phyloP scores from a whole-genome alignment of 2,329 filamentous ascomycete genomes.

The Pseudocercospora fuligena region DNA sequence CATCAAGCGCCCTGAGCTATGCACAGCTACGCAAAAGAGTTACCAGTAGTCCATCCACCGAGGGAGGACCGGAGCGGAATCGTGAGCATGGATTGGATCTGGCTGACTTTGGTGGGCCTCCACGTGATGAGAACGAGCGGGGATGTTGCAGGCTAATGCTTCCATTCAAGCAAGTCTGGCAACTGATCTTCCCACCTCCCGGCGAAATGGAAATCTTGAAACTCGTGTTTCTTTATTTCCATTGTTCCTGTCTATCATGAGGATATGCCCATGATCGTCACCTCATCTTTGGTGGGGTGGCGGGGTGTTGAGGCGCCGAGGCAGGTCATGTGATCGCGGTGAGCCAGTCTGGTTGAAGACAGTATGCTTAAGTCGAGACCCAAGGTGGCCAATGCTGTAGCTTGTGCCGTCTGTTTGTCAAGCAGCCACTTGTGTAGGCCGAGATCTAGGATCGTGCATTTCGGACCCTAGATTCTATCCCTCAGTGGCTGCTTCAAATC shows the following conservation, averaged over 20 bases:
- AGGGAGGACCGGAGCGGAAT: slow-evolving; percentile 4
- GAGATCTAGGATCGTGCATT: too few species aligned
- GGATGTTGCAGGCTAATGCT: slow-evolving; percentile 8
- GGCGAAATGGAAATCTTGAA: slow-evolving; percentile 4
- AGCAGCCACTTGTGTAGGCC: too few species aligned
- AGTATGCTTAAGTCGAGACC: too few species aligned
- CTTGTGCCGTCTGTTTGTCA: too few species aligned
- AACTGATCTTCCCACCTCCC: slow-evolving; percentile 1
- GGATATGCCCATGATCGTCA: not conserved
- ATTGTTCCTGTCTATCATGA: slow-evolving; percentile 3
- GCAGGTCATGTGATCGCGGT: not conserved
- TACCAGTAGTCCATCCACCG: not conserved
- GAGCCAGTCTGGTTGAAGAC: not conserved
- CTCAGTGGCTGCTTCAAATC: too few species aligned
- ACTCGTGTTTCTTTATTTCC: slow-evolving; percentile 8
- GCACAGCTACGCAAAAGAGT: not conserved
- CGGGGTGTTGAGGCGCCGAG: not conserved
- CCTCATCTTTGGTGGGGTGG: not conserved
- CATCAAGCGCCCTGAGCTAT: slow-evolving; percentile 1
- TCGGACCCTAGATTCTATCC: too few species aligned
- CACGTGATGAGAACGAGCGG: slow-evolving; percentile 1
- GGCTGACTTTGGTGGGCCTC: not conserved
- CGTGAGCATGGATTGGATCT: not conserved
- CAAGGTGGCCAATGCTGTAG: too few species aligned
- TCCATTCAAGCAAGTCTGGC: slow-evolving; percentile 9